Percentiles rank a stretch among this genome's conserved stretches.
phyloP scores from a whole-genome alignment of 1,284 basidiomycete species.

The Caloboletus firmus region DNA sequence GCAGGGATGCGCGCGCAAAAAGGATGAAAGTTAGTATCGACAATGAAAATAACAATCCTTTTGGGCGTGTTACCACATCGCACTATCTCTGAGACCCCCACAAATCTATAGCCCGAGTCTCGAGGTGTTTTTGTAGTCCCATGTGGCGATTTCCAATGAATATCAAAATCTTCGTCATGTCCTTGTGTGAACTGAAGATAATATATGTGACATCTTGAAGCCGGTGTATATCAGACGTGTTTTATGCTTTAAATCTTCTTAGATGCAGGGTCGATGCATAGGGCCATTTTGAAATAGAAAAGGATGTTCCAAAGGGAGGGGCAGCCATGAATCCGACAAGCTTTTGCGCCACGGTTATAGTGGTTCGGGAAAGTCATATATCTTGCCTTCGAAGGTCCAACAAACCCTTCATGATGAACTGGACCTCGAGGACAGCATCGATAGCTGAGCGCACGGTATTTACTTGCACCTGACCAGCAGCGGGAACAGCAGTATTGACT shows the following conservation, averaged over 20 bases:
- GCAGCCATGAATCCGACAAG: background rate
- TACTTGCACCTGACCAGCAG: constrained; percentile 47
- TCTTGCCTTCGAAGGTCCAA: constrained; percentile 62
- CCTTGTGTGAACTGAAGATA: background rate
- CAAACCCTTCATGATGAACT: constrained; percentile 75
- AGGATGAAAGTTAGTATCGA: background rate
- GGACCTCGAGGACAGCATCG: constrained; percentile 73
- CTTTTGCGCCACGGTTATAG: background rate
- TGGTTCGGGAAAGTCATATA: constrained; percentile 17
- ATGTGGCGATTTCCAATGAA: background rate
- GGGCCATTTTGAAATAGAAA: background rate
- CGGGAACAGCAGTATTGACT: constrained; percentile 69
- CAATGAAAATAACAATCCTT: background rate
- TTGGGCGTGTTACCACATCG: background rate
- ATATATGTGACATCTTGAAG: background rate
- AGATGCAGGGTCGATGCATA: background rate
- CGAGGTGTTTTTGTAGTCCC: background rate
- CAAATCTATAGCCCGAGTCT: background rate
- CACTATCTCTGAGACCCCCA: background rate
- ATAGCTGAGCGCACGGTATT: constrained; percentile 45
- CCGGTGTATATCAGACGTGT: background rate
- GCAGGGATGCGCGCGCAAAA: no score
- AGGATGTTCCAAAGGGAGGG: background rate
- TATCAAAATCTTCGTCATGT: background rate
- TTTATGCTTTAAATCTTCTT: background rate